Conservation (phyloP, 257 asterid species). For the Paraleonurus japonicus region DNA sequence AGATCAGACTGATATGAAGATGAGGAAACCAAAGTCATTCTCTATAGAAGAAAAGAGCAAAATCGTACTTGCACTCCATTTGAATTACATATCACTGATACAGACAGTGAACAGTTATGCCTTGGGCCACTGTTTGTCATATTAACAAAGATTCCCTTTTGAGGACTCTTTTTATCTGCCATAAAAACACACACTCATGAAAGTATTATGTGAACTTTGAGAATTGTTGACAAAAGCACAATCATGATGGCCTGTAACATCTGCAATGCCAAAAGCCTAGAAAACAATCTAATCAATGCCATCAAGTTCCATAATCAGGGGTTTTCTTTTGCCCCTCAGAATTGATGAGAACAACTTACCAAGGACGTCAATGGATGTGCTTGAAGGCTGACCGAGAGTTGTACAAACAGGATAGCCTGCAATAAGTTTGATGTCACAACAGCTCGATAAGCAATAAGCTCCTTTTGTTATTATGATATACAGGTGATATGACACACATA, state of each 20-base stretch:
- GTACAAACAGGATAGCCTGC: conserved; percentile 94
- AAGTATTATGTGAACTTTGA: conserved; percentile 7
- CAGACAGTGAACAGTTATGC: conserved; percentile 79
- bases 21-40: conserved; percentile 4
- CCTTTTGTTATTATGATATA: not conserved
- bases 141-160: conserved; percentile 62
- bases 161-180: conserved; percentile 72
- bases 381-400: conserved; percentile 73
- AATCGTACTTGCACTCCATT: conserved; percentile 62
- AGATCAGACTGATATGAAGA: conserved; percentile 20
- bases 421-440: conserved; percentile 18
- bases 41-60: conserved; percentile 17
- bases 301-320: not conserved
- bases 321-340: not conserved
- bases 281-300: not conserved
- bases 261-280: conserved; percentile 9
- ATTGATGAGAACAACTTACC: conserved; percentile 49
- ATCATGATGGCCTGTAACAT: not conserved
- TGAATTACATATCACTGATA: conserved; percentile 72
- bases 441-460: not conserved
- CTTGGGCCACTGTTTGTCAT: conserved; percentile 53
- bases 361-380: conserved; percentile 46
- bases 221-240: conserved; percentile 17
- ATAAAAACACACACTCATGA: conserved; percentile 28
- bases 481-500: conserved; percentile 2